Evolutionary conservation across 768 basidiomycete species (phyloP), one percentile per base, ranked within the genome.

Genomic region (Trametes gibbosa): DNA sequence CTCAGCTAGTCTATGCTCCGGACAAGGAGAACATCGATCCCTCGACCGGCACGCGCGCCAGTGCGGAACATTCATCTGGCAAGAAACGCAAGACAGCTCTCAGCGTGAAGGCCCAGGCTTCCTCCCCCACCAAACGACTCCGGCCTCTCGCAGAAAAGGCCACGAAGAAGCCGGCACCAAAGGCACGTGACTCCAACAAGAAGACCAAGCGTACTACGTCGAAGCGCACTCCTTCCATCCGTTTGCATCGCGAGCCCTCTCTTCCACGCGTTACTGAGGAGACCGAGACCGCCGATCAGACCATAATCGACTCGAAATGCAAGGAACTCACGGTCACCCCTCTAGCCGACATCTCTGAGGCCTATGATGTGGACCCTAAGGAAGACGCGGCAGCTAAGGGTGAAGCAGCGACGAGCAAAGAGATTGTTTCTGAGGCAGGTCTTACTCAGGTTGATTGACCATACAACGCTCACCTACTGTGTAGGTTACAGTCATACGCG

Each of bases 11-110:
- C 37, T 67, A 67, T 17, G 49, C 64, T 29, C 66, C 70, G 40
- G 87, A 90, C 76, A 92, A 92, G 78, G 90, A 92, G 74, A 92
- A 92, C 69, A 76, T 85, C 43, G 80, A 91, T 70, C 90, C 90
- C 45, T 62, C 86, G 65, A 91, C 90, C 3, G 90, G 90, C 6
- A 79, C 82, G 59, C 84, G 82, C 37, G 72, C 84, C 2, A 80
- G 75, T 35, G 67, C 77, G 17, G 66, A 74, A 57, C 72, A 76
- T 2, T 79, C 81, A 40, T 25, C 50, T 0, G 67, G 72, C 40
- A 89, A 87, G 80, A 90, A 84, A 68, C 81, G 86, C 53, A 87
- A 85, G 72, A 76, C 82, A 5, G 66, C 68, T 10, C 62, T 71
- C 62, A 53, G 62, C 40, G 61, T 63, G 40, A 65, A 72, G 64